Evolutionary conservation across 768 basidiomycete species (phyloP), one percentile per base, ranked within the genome.

Genomic region (Suillus discolor): DNA sequence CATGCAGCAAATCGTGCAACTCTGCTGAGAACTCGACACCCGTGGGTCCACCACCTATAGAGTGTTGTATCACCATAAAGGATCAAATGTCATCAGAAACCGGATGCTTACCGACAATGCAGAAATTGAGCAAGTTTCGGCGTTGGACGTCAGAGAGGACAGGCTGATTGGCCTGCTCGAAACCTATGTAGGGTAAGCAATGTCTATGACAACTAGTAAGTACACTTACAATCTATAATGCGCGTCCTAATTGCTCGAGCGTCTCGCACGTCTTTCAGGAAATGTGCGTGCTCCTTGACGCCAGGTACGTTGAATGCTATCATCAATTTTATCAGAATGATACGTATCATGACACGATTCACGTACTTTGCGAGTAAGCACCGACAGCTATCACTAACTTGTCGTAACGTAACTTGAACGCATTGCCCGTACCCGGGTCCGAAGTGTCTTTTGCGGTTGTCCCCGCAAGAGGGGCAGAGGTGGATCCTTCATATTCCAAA

Each of bases 1-100:
- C 80, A 65, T 87, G 85, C 39, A 94, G 78, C 1, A 94, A 81
- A 74, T 95, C 93, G 69, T 92, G 87, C 57, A 95, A 74, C 74
- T 94, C 93, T 11, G 93, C 92, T 0, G 92, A 84, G 70, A 94
- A 94, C 75, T 94, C 93, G 53, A 93, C 89, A 15, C 92, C 91
- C 12, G 90, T 91, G 0, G 88, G 90, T 8, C 90, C 90, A 39
- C 89, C 89, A n/a, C 89, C 89, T 89, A 64, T 42, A 49, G 41
- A 39, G 47, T 63, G 65, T 62, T 67, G 11, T 15, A 51, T 51
- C 55, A 61, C 6, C 18, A 25, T 18, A 57, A 28, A 20, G 20
- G 49, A 61, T 54, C 2, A 20, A 42, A 45, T 44, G 15, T 54
- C 36, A 61, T 34, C n/a, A 41, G 65, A 23, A 20, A 68, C 60